Percentiles rank a stretch among this genome's conserved stretches.
Evolutionary conservation across 2,329 filamentous ascomycete genomes (phyloP).

Genomic region (Hymenoscyphus albidus): DNA sequence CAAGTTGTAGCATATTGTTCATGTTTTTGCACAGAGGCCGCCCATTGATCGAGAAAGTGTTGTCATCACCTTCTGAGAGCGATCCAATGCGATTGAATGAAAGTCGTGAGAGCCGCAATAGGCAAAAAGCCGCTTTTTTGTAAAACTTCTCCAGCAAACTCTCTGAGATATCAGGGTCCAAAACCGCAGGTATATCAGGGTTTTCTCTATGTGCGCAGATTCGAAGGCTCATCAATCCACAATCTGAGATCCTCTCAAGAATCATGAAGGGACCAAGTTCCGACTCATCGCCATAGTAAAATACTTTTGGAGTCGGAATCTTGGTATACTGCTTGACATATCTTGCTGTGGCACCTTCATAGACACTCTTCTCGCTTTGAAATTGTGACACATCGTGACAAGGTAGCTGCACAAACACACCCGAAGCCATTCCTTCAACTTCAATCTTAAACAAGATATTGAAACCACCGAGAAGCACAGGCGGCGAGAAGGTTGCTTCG

Average conservation of each 20-base stretch:
- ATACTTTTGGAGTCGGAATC: conserved; percentile 17
- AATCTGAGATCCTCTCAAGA: conserved; percentile 21
- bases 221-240: conserved; percentile 30
- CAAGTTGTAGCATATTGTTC: conserved; percentile 4
- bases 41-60: conserved; percentile 36
- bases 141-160: conserved; percentile 1
- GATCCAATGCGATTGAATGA: not conserved
- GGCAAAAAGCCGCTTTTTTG: not conserved
- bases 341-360: conserved; percentile 16
- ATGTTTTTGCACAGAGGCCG: conserved; percentile 6
- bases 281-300: conserved; percentile 18
- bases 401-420: conserved; percentile 16
- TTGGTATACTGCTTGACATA: conserved; percentile 17
- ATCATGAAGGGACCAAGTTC: conserved; percentile 21
- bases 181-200: conserved; percentile 25
- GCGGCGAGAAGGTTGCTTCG: conserved; percentile 14
- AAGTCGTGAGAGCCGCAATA: not conserved
- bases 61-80: conserved; percentile 25
- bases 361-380: conserved; percentile 19
- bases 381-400: conserved; percentile 16
- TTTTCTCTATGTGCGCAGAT: conserved; percentile 32
- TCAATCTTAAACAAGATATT: conserved; percentile 19
- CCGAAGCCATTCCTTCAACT: conserved; percentile 18
- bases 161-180: conserved; percentile 27
- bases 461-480: not conserved